Percentiles rank a stretch among this genome's conserved stretches.
Conservation (phyloP, 768 basidiomycete species). For the Suillus sp. region DNA sequence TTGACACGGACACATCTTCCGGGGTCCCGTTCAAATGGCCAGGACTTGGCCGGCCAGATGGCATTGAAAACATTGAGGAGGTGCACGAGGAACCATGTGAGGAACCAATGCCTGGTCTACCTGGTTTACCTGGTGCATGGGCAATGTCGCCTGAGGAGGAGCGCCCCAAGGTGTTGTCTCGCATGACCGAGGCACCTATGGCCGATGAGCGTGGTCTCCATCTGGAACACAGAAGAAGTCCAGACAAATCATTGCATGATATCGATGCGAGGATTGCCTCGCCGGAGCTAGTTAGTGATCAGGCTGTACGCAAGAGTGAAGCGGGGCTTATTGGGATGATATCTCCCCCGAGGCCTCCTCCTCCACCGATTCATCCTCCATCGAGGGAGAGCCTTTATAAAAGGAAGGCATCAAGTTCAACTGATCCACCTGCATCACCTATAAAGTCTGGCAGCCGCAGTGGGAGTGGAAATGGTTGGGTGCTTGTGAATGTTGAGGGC, state of each 20-base stretch:
- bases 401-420: conserved; percentile 23
- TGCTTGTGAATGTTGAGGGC: conserved; percentile 62
- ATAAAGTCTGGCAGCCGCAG: conserved; percentile 36
- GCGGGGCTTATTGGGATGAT: conserved; percentile 59
- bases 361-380: conserved; percentile 29
- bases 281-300: conserved; percentile 51
- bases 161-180: conserved; percentile 29
- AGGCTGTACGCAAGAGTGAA: conserved; percentile 60
- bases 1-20: conserved; percentile 43
- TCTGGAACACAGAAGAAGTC: conserved; percentile 29
- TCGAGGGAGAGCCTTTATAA: conserved; percentile 29
- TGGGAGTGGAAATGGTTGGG: conserved; percentile 60
- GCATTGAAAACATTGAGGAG: conserved; percentile 40
- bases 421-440: conserved; percentile 32
- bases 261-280: conserved; percentile 52
- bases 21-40: conserved; percentile 68
- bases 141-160: conserved; percentile 56
- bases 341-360: conserved; percentile 32
- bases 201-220: conserved; percentile 30
- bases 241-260: conserved; percentile 46
- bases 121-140: conserved; percentile 57
- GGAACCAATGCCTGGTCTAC: conserved; percentile 30
- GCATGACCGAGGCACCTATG: conserved; percentile 24
- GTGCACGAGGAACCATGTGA: conserved; percentile 34
- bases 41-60: conserved; percentile 44